phyloP scores from a whole-genome alignment of 2,329 filamentous ascomycete species.

The Helotiales sp. region DNA sequence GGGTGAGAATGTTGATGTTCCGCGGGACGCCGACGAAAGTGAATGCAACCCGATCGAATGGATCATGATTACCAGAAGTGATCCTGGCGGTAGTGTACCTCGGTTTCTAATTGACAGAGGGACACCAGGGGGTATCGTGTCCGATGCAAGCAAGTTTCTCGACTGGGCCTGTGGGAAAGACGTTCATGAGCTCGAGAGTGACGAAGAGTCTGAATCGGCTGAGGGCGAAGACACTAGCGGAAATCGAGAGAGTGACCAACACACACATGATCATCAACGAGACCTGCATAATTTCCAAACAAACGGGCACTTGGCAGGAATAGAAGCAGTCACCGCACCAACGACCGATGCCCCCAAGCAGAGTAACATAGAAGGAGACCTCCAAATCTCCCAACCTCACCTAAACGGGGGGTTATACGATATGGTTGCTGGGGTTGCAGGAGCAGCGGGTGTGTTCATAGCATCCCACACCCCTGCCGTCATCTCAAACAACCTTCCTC shows the following conservation, averaged over 20 bases:
- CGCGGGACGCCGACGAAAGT: slow-evolving; percentile 49
- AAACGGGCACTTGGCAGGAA: slow-evolving; percentile 39
- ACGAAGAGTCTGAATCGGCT: slow-evolving; percentile 26
- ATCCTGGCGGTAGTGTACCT: slow-evolving; percentile 74
- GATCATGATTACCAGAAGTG: slow-evolving; percentile 76
- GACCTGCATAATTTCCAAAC: slow-evolving; percentile 43
- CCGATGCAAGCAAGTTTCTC: slow-evolving; percentile 70
- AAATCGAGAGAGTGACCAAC: slow-evolving; percentile 28
- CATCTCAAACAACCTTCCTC: slow-evolving; percentile 41
- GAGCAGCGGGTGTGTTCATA: slow-evolving; percentile 54
- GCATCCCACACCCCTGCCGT: slow-evolving; percentile 43
- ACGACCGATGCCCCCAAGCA: slow-evolving; percentile 6
- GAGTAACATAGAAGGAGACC: slow-evolving; percentile 1
- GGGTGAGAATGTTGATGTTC: slow-evolving; percentile 43
- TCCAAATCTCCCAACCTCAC: slow-evolving; percentile 31
- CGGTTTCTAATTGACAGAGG: slow-evolving; percentile 74
- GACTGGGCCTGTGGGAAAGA: slow-evolving; percentile 64
- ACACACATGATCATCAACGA: slow-evolving; percentile 34
- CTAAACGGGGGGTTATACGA: slow-evolving; percentile 56
- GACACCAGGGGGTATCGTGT: slow-evolving; percentile 67
- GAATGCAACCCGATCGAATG: slow-evolving; percentile 71
- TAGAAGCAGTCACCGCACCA: slow-evolving; percentile 30
- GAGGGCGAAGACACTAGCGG: slow-evolving; percentile 24
- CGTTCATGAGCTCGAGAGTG: slow-evolving; percentile 39
- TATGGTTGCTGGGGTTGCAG: slow-evolving; percentile 59